phyloP scores from a whole-genome alignment of 306 rosid genomes.

The apple (Malus domestica) region ASM211411v1 NC_041802.1:6903501-6904000 shows the following conservation, averaged over 20 bases:
- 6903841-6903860: not conserved
- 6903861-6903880: not conserved
- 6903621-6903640: conserved; percentile 52
- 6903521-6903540: conserved; percentile 66
- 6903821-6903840: not conserved
- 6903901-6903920: not conserved
- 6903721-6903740: conserved; percentile 95
- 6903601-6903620: conserved; percentile 32
- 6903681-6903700: conserved; percentile 97
- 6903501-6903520: conserved; percentile 74
- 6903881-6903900: not conserved
- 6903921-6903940: too few species aligned
- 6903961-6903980: too few species aligned
- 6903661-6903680: conserved; percentile 45
- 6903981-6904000: too few species aligned
- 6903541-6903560: conserved; percentile 41
- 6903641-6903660: conserved; percentile 44
- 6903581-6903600: conserved; percentile 40
- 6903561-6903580: conserved; percentile 40
- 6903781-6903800: not conserved
- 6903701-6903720: conserved; percentile 60
- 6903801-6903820: not conserved
- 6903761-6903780: conserved; percentile 80
- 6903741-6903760: conserved; percentile 95
- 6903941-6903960: too few species aligned